Percentiles rank a stretch among this genome's conserved stretches.
Conservation (phyloP, 768 basidiomycete species). For the Naganishia antarctica region DNA sequence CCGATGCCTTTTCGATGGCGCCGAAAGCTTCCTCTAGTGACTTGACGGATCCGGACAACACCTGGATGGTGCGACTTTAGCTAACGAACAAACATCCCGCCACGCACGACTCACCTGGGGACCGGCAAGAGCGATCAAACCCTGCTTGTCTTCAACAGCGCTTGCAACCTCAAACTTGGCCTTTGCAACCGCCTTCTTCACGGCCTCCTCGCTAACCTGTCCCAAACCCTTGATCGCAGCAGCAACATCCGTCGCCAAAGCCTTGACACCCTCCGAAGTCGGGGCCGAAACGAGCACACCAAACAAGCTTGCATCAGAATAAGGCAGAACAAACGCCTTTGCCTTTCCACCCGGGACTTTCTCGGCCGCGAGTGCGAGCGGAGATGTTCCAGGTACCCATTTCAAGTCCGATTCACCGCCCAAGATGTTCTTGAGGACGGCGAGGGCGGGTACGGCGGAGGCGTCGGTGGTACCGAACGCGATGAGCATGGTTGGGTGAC, state of each 20-base stretch:
- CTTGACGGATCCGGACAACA: constrained; percentile 53
- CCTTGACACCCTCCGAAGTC: constrained; percentile 59
- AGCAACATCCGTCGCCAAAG: constrained; percentile 53
- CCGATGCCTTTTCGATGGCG: constrained; percentile 66
- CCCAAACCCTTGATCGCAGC: constrained; percentile 59
- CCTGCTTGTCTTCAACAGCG: constrained; percentile 64
- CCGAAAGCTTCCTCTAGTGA: constrained; percentile 63
- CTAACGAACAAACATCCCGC: no score
- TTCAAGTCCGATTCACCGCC: constrained; percentile 76
- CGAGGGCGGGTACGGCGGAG: constrained; percentile 62
- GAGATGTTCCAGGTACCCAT: constrained; percentile 72
- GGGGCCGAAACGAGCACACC: constrained; percentile 73
- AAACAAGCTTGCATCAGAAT: constrained; percentile 85
- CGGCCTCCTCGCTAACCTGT: constrained; percentile 63
- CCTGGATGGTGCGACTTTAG: constrained; percentile 15
- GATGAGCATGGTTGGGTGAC: constrained; percentile 69
- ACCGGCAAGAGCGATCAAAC: constrained; percentile 60
- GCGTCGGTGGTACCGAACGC: constrained; percentile 73
- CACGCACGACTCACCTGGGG: constrained; percentile 1
- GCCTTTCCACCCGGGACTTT: constrained; percentile 57
- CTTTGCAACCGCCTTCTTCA: constrained; percentile 76
- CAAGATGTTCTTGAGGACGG: constrained; percentile 72
- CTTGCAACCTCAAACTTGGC: constrained; percentile 79
- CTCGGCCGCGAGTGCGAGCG: constrained; percentile 61
- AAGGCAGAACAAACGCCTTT: constrained; percentile 72